A percentile compares a stretch with the other conserved stretches of the same genome.
phyloP scores from a whole-genome alignment of 1,139 yeast genomes.

The Hemisphaericaspora xylofermentans region DNA sequence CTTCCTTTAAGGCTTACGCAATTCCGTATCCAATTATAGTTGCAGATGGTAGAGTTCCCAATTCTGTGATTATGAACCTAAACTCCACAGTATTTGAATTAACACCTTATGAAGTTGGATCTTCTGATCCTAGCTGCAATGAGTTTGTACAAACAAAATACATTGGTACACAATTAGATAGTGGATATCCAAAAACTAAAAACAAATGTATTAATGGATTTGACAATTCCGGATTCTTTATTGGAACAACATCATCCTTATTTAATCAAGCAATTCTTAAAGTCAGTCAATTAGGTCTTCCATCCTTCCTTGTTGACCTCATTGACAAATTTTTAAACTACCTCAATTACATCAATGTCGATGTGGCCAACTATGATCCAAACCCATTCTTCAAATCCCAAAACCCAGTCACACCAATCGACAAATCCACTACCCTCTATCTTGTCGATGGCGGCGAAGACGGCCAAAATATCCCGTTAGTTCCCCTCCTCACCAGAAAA shows the following conservation, averaged over 20 bases:
- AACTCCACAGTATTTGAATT: constrained; percentile 45
- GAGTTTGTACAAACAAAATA: constrained; percentile 33
- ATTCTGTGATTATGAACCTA: constrained; percentile 29
- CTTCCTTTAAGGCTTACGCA: constrained; percentile 29
- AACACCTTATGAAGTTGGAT: constrained; percentile 43
- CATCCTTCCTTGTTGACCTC: constrained; percentile 24
- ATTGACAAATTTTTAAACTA: constrained; percentile 28
- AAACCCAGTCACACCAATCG: constrained; percentile 17
- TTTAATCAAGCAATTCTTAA: constrained; percentile 37
- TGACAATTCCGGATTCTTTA: constrained; percentile 45
- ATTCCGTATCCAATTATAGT: constrained; percentile 46
- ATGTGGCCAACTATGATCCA: constrained; percentile 45
- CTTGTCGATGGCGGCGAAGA: constrained; percentile 36
- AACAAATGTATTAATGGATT: constrained; percentile 33
- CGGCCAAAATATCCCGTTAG: constrained; percentile 29
- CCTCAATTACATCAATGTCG: constrained; percentile 18
- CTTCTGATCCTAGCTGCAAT: constrained; percentile 43
- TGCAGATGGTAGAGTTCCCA: constrained; percentile 42
- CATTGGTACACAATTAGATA: constrained; percentile 32
- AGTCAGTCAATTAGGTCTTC: constrained; percentile 17
- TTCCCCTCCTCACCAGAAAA: constrained; percentile 26
- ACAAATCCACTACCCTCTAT: constrained; percentile 20
- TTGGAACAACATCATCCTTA: constrained; percentile 48
- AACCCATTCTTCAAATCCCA: constrained; percentile 46
- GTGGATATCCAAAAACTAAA: constrained; percentile 24